Conservation (phyloP, 1,139 yeast species). For the Chernovozyma aurita region DNA sequence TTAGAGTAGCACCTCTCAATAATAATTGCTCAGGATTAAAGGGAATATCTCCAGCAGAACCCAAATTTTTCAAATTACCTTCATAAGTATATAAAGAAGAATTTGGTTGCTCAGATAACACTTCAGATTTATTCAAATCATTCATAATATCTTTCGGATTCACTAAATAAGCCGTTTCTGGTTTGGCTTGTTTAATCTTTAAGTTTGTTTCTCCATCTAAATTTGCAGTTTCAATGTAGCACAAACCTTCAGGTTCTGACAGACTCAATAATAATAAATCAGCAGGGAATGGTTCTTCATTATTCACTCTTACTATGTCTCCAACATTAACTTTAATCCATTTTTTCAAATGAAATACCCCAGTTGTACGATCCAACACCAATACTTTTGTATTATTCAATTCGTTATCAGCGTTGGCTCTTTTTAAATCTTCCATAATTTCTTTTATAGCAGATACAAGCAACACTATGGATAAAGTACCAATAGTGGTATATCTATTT, state of each 20-base stretch:
- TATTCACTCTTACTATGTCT: slow-evolving; percentile 77
- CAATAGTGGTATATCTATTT: slow-evolving; percentile 91
- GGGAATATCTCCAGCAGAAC: slow-evolving; percentile 52
- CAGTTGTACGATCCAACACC: slow-evolving; percentile 58
- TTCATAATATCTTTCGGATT: slow-evolving; percentile 57
- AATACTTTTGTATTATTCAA: slow-evolving; percentile 74
- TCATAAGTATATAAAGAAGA: slow-evolving; percentile 93
- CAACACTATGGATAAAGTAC: slow-evolving; percentile 80
- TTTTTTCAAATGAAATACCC: slow-evolving; percentile 58
- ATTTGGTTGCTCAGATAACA: slow-evolving; percentile 89
- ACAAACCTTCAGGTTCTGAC: slow-evolving; percentile 96
- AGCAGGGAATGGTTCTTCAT: slow-evolving; percentile 94
- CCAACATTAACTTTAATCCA: slow-evolving; percentile 94
- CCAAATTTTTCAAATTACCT: slow-evolving; percentile 62
- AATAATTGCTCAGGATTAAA: slow-evolving; percentile 87
- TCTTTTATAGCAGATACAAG: slow-evolving; percentile 91
- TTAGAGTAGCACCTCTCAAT: slow-evolving; percentile 89
- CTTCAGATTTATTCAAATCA: slow-evolving; percentile 31
- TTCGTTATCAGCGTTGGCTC: slow-evolving; percentile 86
- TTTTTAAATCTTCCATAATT: slow-evolving; percentile 81
- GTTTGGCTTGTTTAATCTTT: slow-evolving; percentile 84
- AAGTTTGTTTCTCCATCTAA: slow-evolving; percentile 97
- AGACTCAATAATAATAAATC: slow-evolving; percentile 81
- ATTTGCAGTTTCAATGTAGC: slow-evolving; percentile 96
- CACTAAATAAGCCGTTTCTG: slow-evolving; percentile 72